Evolutionary conservation across 1,284 basidiomycete species (phyloP).

Genomic region (Kalmanozyma brasiliensis): DNA sequence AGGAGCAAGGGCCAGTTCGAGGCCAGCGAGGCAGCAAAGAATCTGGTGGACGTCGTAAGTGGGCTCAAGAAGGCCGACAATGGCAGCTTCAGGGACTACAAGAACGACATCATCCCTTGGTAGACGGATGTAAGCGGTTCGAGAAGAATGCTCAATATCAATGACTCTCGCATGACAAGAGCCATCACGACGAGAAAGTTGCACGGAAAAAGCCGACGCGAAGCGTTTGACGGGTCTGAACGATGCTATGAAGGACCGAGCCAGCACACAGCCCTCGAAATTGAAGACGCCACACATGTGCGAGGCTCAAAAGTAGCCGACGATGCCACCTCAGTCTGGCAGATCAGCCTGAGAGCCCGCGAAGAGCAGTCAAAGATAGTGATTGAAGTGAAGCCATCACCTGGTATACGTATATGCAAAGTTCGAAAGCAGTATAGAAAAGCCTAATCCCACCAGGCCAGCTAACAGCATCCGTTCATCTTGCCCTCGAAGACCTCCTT

Average conservation of each 20-base stretch:
- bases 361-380: conserved; percentile 6
- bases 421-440: neutral
- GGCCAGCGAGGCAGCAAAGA: conserved; percentile 74
- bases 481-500: conserved; percentile 44
- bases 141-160: too few species aligned
- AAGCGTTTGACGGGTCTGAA: too few species aligned
- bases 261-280: too few species aligned
- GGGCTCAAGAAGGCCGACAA: conserved; percentile 71
- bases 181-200: too few species aligned
- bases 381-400: conserved; percentile 18
- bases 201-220: too few species aligned
- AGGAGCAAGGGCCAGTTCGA: conserved; percentile 72
- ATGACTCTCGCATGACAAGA: too few species aligned
- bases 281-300: too few species aligned
- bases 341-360: too few species aligned
- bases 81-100: conserved; percentile 79
- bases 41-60: conserved; percentile 73
- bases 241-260: too few species aligned
- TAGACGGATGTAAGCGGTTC: conserved; percentile 27
- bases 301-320: too few species aligned
- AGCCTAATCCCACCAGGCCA: neutral
- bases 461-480: conserved; percentile 48
- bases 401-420: conserved; percentile 24
- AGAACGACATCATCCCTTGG: conserved; percentile 72
- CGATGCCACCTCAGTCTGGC: too few species aligned